Evolutionary conservation across 257 asterid genomes (phyloP).

Genomic region (Phtheirospermum japonicum): DNA sequence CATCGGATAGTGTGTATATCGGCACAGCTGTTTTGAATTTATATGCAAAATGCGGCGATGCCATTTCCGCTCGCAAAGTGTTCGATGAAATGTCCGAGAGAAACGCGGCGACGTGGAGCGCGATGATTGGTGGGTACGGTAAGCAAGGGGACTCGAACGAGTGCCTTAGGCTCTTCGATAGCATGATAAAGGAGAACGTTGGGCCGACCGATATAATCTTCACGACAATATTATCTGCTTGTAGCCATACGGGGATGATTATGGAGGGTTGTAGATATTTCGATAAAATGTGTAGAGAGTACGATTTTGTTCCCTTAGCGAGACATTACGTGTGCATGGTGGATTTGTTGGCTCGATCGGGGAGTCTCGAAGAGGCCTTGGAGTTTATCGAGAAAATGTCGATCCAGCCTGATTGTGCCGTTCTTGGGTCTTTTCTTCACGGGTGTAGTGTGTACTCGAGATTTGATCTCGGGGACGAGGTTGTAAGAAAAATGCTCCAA

Average conservation of each 20-base stretch:
- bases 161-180: slow-evolving; percentile 39
- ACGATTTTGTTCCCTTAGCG: slow-evolving; percentile 37
- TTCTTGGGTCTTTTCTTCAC: slow-evolving; percentile 48
- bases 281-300: slow-evolving; percentile 35
- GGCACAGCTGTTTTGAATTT: slow-evolving; percentile 57
- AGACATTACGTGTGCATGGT: slow-evolving; percentile 63
- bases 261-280: slow-evolving; percentile 58
- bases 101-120: slow-evolving; percentile 50
- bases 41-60: slow-evolving; percentile 63
- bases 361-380: slow-evolving; percentile 52
- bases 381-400: slow-evolving; percentile 50
- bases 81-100: slow-evolving; percentile 49
- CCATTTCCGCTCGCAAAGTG: slow-evolving; percentile 42
- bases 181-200: slow-evolving; percentile 42
- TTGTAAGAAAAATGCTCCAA: slow-evolving; percentile 48
- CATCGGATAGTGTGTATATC: slow-evolving; percentile 36
- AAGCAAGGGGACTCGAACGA: slow-evolving; percentile 45
- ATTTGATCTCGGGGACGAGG: slow-evolving; percentile 52
- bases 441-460: slow-evolving; percentile 51
- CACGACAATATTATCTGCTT: slow-evolving; percentile 48
- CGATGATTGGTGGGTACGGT: slow-evolving; percentile 62
- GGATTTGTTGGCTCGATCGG: slow-evolving; percentile 52
- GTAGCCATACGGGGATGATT: slow-evolving; percentile 52
- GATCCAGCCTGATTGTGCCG: slow-evolving; percentile 35
- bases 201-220: slow-evolving; percentile 55